Conservation (phyloP, 306 rosid species). For the Heteromeles arbutifolia region DNA sequence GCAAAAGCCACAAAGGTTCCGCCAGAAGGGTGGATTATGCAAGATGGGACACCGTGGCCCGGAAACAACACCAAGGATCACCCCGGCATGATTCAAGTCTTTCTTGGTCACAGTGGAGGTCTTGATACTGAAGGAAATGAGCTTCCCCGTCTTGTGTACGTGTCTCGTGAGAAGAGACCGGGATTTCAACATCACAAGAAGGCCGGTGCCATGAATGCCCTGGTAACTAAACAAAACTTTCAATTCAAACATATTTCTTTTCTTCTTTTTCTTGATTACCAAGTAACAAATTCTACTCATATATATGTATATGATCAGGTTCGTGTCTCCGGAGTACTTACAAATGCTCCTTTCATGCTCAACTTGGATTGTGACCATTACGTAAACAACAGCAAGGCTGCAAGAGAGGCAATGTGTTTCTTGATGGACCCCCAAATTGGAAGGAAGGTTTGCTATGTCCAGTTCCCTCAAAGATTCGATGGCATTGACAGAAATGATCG, state of each 20-base stretch:
- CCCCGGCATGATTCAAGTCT: conserved; percentile 97
- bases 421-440: conserved; percentile 90
- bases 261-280: conserved; percentile 1
- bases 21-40: conserved; percentile 94
- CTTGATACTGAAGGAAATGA: conserved; percentile 82
- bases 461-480: conserved; percentile 89
- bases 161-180: conserved; percentile 91
- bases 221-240: conserved; percentile 36
- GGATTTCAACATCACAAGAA: conserved; percentile 93
- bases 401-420: conserved; percentile 93
- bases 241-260: conserved; percentile 5
- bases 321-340: conserved; percentile 86
- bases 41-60: conserved; percentile 99
- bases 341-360: conserved; percentile 86
- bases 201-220: conserved; percentile 96
- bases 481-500: conserved; percentile 86
- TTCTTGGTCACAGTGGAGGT: conserved; percentile 93
- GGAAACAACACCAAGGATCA: conserved; percentile 95
- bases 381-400: conserved; percentile 77
- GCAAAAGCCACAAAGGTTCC: conserved; percentile 90
- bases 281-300: neutral
- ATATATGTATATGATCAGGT: conserved; percentile 38
- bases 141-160: conserved; percentile 92
- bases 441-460: conserved; percentile 73
- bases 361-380: conserved; percentile 97